Evolutionary conservation across 2,329 filamentous ascomycete genomes (phyloP).

Genomic region (Cyclaneusma minus): DNA sequence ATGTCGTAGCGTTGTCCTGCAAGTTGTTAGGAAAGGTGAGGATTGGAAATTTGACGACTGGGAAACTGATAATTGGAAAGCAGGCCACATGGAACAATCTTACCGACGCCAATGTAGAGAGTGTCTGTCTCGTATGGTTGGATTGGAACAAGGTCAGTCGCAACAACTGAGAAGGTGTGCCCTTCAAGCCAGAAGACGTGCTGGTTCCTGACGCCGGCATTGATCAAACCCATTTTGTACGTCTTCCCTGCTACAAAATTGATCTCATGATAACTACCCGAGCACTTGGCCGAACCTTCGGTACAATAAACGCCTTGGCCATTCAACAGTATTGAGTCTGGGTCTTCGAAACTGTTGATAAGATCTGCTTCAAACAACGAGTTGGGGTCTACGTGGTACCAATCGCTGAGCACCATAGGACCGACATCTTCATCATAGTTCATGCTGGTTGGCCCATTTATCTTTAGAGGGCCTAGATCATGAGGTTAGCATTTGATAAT

Average conservation of each 20-base stretch:
- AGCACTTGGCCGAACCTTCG: constrained; percentile 3
- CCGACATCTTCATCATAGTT: constrained; percentile 22
- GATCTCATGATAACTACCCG: too few species aligned
- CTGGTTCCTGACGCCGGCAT: constrained; percentile 1
- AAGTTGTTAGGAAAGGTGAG: too few species aligned
- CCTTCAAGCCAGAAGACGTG: constrained; percentile 31
- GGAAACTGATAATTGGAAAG: constrained; percentile 28
- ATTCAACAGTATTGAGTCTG: constrained; percentile 3
- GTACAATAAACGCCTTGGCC: constrained; percentile 3
- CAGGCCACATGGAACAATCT: constrained; percentile 28
- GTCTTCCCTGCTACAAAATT: constrained; percentile 2
- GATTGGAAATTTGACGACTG: too few species aligned
- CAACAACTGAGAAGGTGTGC: constrained; percentile 42
- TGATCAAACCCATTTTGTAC: constrained; percentile 3
- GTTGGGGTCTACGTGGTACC: constrained; percentile 24
- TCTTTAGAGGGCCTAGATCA: constrained; percentile 16
- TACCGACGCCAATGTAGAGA: constrained; percentile 38
- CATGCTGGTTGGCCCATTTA: constrained; percentile 20
- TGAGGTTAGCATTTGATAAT: neutral
- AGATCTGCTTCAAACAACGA: constrained; percentile 28
- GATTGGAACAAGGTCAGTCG: constrained; percentile 48
- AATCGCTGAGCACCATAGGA: constrained; percentile 21
- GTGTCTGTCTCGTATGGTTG: constrained; percentile 28
- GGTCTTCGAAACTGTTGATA: too few species aligned
- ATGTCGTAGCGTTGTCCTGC: constrained; percentile 28